Conservation (phyloP, 2,329 filamentous ascomycete genomes). For the Botrytis tulipae region DNA sequence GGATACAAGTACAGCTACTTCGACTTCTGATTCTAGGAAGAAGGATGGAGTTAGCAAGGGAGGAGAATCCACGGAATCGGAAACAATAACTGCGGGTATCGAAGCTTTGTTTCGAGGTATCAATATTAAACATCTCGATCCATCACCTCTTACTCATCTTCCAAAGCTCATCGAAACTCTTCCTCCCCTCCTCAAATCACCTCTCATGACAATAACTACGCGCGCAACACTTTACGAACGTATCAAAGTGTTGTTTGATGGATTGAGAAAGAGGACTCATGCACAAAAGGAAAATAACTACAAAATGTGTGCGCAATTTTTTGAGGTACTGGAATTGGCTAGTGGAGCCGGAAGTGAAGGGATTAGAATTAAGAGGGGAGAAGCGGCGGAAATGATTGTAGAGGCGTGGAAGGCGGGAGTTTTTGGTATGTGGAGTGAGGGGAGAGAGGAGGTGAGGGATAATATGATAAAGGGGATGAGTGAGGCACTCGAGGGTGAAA, state of each 20-base stretch:
- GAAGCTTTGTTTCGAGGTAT: constrained; percentile 37
- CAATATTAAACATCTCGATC: constrained; percentile 32
- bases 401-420: constrained; percentile 32
- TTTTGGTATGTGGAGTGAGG: constrained; percentile 34
- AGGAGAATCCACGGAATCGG: constrained; percentile 32
- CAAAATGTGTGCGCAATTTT: constrained; percentile 30
- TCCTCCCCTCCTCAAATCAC: constrained; percentile 31
- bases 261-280: constrained; percentile 32
- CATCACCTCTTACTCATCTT: constrained; percentile 33
- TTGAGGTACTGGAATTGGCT: constrained; percentile 34
- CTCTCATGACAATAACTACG: constrained; percentile 35
- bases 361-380: constrained; percentile 37
- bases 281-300: constrained; percentile 27
- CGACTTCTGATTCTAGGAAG: neutral
- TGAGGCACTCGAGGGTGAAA: constrained; percentile 33
- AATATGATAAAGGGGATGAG: constrained; percentile 29
- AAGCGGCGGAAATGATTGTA: constrained; percentile 37
- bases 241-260: constrained; percentile 35
- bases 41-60: constrained; percentile 32
- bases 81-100: constrained; percentile 37
- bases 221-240: constrained; percentile 37
- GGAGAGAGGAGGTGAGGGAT: constrained; percentile 26
- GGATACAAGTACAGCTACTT: constrained; percentile 54
- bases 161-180: constrained; percentile 32
- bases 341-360: constrained; percentile 37